These are phyloP conservation scores for Oryza glaberrima DNA, from an alignment of 176 grass and related monocot species.

Conservation along the genomic window DNA sequence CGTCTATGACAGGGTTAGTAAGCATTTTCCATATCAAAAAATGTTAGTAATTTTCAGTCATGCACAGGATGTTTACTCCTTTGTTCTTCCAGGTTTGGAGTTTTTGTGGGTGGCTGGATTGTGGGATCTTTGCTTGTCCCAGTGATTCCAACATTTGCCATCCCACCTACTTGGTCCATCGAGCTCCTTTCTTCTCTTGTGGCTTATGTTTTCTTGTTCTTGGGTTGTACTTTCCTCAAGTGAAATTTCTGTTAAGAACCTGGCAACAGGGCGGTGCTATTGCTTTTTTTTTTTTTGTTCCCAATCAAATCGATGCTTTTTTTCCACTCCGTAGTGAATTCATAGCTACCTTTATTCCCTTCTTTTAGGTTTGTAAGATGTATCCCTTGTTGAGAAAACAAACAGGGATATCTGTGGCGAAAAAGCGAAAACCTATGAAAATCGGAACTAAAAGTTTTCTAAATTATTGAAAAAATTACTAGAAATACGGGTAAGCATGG, in stretches of 20 bases:
- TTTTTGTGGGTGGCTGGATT: slow-evolving; percentile 75
- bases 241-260: slow-evolving; percentile 23
- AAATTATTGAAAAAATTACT: neutral
- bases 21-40: slow-evolving; percentile 13
- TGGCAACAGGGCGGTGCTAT: too few relatives aligned
- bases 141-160: slow-evolving; percentile 55
- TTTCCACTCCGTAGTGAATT: neutral
- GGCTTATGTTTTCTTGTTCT: slow-evolving; percentile 82
- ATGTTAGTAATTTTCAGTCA: neutral
- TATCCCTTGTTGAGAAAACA: neutral
- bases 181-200: slow-evolving; percentile 83
- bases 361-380: slow-evolving; percentile 27
- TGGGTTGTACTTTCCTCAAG: slow-evolving; percentile 76
- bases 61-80: neutral
- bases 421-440: neutral
- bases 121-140: slow-evolving; percentile 72
- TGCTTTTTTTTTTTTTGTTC: neutral
- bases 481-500: too few relatives aligned
- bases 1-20: slow-evolving; percentile 82
- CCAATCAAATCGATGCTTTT: neutral
- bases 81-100: slow-evolving; percentile 62
- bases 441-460: neutral
- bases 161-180: slow-evolving; percentile 73
- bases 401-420: neutral
- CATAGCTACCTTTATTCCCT: neutral